A percentile compares a stretch with the other conserved stretches of the same genome.
phyloP scores from a whole-genome alignment of 805 yeast genomes.

The Hanseniaspora hatyaiensis region DNA sequence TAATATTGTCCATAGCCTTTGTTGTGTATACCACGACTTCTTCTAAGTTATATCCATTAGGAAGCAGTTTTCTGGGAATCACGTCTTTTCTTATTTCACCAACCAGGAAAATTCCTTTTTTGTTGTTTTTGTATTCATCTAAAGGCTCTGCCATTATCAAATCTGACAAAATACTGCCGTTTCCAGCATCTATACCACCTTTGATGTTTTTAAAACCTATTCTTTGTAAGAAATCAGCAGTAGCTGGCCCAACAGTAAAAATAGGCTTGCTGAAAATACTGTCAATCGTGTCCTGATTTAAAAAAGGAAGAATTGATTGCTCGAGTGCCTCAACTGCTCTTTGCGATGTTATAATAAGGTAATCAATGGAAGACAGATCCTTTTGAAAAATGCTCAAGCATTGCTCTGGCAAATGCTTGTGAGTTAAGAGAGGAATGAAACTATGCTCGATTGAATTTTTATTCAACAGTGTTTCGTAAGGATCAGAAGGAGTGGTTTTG shows the following conservation, averaged over 20 bases:
- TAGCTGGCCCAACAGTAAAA: constrained; percentile 89
- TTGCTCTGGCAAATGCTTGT: constrained; percentile 39
- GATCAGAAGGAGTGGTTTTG: constrained; percentile 55
- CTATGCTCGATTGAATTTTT: constrained; percentile 32
- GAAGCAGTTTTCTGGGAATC: constrained; percentile 50
- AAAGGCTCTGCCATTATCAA: constrained; percentile 37
- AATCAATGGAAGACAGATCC: constrained; percentile 31
- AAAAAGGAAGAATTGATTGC: constrained; percentile 30
- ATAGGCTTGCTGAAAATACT: constrained; percentile 41
- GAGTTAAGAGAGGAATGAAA: constrained; percentile 67
- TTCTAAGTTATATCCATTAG: constrained; percentile 24
- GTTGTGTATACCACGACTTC: constrained; percentile 68
- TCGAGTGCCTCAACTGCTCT: constrained; percentile 76
- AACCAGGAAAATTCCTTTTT: constrained; percentile 56
- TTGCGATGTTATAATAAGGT: constrained; percentile 75
- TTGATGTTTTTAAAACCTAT: constrained; percentile 57
- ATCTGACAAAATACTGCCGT: constrained; percentile 60
- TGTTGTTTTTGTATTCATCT: constrained; percentile 18
- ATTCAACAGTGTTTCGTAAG: constrained; percentile 41
- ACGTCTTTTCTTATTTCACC: constrained; percentile 78
- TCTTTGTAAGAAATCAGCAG: constrained; percentile 43
- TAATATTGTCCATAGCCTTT: constrained; percentile 37
- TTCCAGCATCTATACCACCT: constrained; percentile 73
- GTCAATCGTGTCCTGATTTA: constrained; percentile 20
- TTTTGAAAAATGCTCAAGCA: constrained; percentile 38